Percentiles rank a stretch among this genome's conserved stretches.
Evolutionary conservation across 2,329 filamentous ascomycete species (phyloP).

Genomic region (Dactylellina haptotyla): DNA sequence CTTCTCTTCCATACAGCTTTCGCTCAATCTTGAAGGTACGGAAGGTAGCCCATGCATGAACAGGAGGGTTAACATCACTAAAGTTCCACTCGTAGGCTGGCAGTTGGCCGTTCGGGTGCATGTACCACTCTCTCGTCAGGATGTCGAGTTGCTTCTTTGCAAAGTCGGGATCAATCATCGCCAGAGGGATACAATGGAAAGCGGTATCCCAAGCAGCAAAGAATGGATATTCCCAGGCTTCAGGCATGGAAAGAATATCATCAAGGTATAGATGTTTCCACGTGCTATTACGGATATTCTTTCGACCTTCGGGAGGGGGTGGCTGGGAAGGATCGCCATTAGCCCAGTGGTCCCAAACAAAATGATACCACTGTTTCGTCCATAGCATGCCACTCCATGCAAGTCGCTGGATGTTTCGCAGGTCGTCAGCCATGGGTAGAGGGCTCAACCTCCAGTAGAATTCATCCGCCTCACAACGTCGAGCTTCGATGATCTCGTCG

Average conservation of each 20-base stretch:
- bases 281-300: slow-evolving; percentile 82
- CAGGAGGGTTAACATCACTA: slow-evolving; percentile 93
- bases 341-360: slow-evolving; percentile 97
- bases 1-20: slow-evolving; percentile 93
- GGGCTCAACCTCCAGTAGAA: slow-evolving; percentile 95
- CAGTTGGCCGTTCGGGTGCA: slow-evolving; percentile 94
- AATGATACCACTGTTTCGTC: slow-evolving; percentile 97
- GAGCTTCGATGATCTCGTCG: slow-evolving; percentile 86
- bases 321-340: slow-evolving; percentile 91
- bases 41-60: slow-evolving; percentile 96
- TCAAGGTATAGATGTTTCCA: slow-evolving; percentile 97
- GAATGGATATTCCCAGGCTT: slow-evolving; percentile 98
- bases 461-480: slow-evolving; percentile 89
- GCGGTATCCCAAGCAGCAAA: slow-evolving; percentile 85
- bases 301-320: slow-evolving; percentile 81
- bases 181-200: slow-evolving; percentile 93
- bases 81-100: slow-evolving; percentile 88
- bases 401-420: slow-evolving; percentile 93
- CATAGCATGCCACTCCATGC: slow-evolving; percentile 97
- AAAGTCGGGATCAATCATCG: slow-evolving; percentile 97
- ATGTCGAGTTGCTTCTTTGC: slow-evolving; percentile 97
- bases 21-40: slow-evolving; percentile 97
- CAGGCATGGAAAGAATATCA: slow-evolving; percentile 95
- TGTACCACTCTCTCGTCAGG: slow-evolving; percentile 98
- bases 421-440: slow-evolving; percentile 89